Evolutionary conservation across 2,329 filamentous ascomycete genomes (phyloP), one percentile per base, ranked within the genome.

Genomic region (Blastomyces parvus): DNA sequence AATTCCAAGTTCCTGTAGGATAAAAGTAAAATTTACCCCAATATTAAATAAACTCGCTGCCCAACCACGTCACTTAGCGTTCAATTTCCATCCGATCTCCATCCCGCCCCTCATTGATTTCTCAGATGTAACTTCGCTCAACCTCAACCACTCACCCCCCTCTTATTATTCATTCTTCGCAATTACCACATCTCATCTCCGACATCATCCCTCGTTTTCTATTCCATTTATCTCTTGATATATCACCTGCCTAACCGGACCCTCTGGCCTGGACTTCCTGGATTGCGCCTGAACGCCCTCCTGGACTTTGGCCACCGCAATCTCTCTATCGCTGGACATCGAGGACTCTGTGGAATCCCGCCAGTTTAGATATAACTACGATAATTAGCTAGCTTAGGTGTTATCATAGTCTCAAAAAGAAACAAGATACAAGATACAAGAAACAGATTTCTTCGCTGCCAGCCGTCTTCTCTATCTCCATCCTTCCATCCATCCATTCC

Each of bases 401-500:
- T 64, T 64, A 55, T 53, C 42, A 64, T 64, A 64, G 61, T 50
- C 53, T 30, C 33, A 61, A 57, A 55, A 46, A 64, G n/a, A 40
- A 42, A 55, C 22, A 55, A 36, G 27, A 52, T 27, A 52, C 22
- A 48, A 48, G 48, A 27, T 52, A 44, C 42, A 50, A 46, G 44
- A 50, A 27, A 25, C 46, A 50, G 22, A 66, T 62, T 68, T 67
- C 52, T 67, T 60, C 59, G 53, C 61, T 48, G 11, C 61, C 19
- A 36, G 61, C n/a, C 52, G 27, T 64, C 67, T 62, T 52, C 50
- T 27, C 59, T 68, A 9, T 56, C 22, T 36, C 9, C 22, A 27
- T 61, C 56, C 63, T 46, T 63, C 64, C 60, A 66, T 64, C 30
- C 62, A 63, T 66, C 63, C 62, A 62, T 57, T 33, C 63, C 27